A percentile compares a stretch with the other conserved stretches of the same genome.
phyloP scores from a whole-genome alignment of 257 asterid genomes.

The Linaria vulgaris region DNA sequence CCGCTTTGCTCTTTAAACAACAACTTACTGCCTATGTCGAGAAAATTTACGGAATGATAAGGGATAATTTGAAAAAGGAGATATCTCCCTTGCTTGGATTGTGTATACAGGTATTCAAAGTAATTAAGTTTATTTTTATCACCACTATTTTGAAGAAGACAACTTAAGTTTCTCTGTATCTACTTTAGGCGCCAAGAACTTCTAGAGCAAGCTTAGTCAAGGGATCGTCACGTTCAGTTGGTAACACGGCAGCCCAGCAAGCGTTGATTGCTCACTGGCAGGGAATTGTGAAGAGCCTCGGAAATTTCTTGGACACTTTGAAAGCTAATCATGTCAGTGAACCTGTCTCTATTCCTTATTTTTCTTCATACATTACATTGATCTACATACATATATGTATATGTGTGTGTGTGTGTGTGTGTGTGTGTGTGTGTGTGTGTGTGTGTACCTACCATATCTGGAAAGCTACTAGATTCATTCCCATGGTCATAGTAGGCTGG shows the following conservation, averaged over 20 bases:
- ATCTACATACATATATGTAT: no score
- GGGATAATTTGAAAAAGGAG: slow-evolving; percentile 98
- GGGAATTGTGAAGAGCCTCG: slow-evolving; percentile 91
- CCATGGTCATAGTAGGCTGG: slow-evolving; percentile 13
- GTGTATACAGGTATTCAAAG: slow-evolving; percentile 80
- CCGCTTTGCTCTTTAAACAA: slow-evolving; percentile 98
- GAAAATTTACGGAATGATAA: slow-evolving; percentile 93
- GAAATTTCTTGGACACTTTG: slow-evolving; percentile 73
- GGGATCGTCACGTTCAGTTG: slow-evolving; percentile 90
- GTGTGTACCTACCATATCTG: slow-evolving; percentile 20
- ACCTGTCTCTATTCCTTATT: slow-evolving; percentile 20
- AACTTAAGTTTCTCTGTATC: neutral
- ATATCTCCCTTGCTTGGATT: slow-evolving; percentile 98
- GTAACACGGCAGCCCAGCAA: slow-evolving; percentile 88
- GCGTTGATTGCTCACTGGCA: slow-evolving; percentile 99
- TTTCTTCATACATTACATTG: slow-evolving; percentile 2
- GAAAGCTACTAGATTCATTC: slow-evolving; percentile 8
- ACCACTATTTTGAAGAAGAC: slow-evolving; percentile 17
- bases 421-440: neutral
- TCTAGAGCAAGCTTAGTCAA: slow-evolving; percentile 98
- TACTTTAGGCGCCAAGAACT: slow-evolving; percentile 84
- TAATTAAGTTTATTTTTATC: slow-evolving; percentile 1
- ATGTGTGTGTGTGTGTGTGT: no score
- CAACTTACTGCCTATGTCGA: slow-evolving; percentile 99
- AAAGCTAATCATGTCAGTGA: slow-evolving; percentile 81